phyloP scores from a whole-genome alignment of 805 yeast species.

The Candida sonorensis region DNA sequence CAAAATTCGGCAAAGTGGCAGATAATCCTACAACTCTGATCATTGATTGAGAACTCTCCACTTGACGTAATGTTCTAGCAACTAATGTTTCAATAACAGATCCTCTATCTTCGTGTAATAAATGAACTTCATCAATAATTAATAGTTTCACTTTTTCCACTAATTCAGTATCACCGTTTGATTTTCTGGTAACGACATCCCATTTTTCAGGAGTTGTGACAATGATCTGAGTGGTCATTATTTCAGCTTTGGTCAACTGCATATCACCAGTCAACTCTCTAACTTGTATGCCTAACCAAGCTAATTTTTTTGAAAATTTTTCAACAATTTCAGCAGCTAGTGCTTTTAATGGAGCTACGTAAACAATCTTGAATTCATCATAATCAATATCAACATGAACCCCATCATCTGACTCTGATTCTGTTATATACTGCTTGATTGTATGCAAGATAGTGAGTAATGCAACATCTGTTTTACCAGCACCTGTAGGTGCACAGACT shows the following conservation, averaged over 20 bases:
- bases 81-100: slow-evolving; percentile 94
- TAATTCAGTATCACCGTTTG: slow-evolving; percentile 80
- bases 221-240: slow-evolving; percentile 73
- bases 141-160: slow-evolving; percentile 71
- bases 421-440: slow-evolving; percentile 61
- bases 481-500: slow-evolving; percentile 97
- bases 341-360: slow-evolving; percentile 91
- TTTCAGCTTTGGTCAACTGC: slow-evolving; percentile 81
- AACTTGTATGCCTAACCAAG: slow-evolving; percentile 82
- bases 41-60: slow-evolving; percentile 89
- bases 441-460: slow-evolving; percentile 72
- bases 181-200: slow-evolving; percentile 96
- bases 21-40: slow-evolving; percentile 90
- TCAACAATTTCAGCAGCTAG: slow-evolving; percentile 95
- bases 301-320: slow-evolving; percentile 68
- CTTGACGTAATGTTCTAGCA: slow-evolving; percentile 90
- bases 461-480: slow-evolving; percentile 96
- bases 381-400: slow-evolving; percentile 61
- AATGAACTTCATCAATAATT: slow-evolving; percentile 94
- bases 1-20: slow-evolving; percentile 86
- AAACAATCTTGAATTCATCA: slow-evolving; percentile 83
- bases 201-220: slow-evolving; percentile 96
- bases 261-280: slow-evolving; percentile 92
- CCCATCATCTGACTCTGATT: slow-evolving; percentile 39
- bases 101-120: slow-evolving; percentile 96